Evolutionary conservation across 2,329 filamentous ascomycete genomes (phyloP), one percentile per base, ranked within the genome.

Genomic region (Colletotrichum chlorophyti): DNA sequence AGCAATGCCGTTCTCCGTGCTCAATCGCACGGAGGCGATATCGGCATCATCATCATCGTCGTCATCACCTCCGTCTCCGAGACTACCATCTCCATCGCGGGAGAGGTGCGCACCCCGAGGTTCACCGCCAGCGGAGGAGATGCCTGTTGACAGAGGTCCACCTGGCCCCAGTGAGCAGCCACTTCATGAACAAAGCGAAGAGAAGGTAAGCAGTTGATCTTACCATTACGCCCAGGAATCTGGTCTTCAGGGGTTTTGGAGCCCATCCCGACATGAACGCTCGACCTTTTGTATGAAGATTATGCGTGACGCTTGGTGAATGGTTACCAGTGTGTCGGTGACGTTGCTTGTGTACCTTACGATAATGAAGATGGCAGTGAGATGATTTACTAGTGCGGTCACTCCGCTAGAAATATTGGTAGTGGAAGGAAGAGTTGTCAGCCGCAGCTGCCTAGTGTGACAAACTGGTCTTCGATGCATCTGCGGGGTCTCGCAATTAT

Each of bases 1-100:
- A 14, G 23, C 21, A 6, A 41, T 34, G 21, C n/a, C 32, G 7
- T 6, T 47, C 31, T 15, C 31, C 26, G 42, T 15, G 1, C 9
- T 50, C 49, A 37, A 26, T 19, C 23, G 35, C 15, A 14, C 12
- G n/a, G 29, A 12, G 42, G 27, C 26, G 27, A 38, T 6, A 17
- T 57, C 55, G 41, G 63, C 55, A n/a, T 62, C 69, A 27, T 65
- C 65, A 12, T 66, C 65, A 24, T 69, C 68, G 45, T 66, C 65
- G 23, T 68, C 69, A 42, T 69, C 69, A 26, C 67, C 74, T 27
- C 67, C 57, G 14, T 62, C 65, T 17, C 73, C 76, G 42, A 78
- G 53, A 42, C 64, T 73, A 4, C 74, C 72, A 49, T 80, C 78
- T 7, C 76, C 76, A 54, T 80, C 77, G 37, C 72, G 70, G 58